A percentile compares a stretch with the other conserved stretches of the same genome.
phyloP scores from a whole-genome alignment of 495 filamentous ascomycete genomes.

The Chaetomium cochliodes region DNA sequence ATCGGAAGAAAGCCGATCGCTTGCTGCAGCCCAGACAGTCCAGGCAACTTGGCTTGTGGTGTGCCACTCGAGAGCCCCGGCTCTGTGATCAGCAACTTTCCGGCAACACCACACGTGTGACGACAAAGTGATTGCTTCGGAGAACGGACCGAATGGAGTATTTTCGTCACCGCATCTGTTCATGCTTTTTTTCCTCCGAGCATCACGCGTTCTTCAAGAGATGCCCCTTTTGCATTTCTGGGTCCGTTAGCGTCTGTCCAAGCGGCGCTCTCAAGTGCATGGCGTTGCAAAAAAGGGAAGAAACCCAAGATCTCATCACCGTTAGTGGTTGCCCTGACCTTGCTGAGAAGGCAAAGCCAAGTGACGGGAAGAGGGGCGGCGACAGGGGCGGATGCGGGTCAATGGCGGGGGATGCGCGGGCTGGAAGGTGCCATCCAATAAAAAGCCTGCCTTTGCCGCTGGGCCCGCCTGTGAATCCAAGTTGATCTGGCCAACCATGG shows the following conservation, averaged over 20 bases:
- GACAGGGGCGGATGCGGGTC: constrained; percentile 27
- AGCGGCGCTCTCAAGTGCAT: neutral
- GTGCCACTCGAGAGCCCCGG: neutral
- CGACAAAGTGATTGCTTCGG: neutral
- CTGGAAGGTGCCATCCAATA: constrained; percentile 32
- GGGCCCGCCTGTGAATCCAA: constrained; percentile 19
- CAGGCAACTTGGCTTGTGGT: neutral
- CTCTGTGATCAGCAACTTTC: constrained; percentile 14
- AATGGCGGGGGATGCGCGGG: constrained; percentile 26
- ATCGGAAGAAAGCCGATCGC: constrained; percentile 11
- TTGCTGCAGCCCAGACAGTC: constrained; percentile 6
- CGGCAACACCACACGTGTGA: constrained; percentile 6
- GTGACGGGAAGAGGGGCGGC: constrained; percentile 20
- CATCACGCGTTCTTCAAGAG: constrained; percentile 1
- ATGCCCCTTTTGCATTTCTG: constrained; percentile 13
- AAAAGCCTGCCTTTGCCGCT: constrained; percentile 29
- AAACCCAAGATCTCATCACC: neutral
- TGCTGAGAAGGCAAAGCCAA: constrained; percentile 5
- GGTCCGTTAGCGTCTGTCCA: neutral
- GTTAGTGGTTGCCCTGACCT: neutral
- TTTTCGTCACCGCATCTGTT: neutral
- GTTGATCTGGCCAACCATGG: constrained; percentile 30
- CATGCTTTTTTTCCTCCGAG: neutral
- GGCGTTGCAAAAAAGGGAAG: neutral
- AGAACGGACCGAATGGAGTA: constrained; percentile 5